These are phyloP conservation scores for Toxicodendron radicans DNA, from an alignment of 345 rosid genomes.

Conservation along the genomic window DNA sequence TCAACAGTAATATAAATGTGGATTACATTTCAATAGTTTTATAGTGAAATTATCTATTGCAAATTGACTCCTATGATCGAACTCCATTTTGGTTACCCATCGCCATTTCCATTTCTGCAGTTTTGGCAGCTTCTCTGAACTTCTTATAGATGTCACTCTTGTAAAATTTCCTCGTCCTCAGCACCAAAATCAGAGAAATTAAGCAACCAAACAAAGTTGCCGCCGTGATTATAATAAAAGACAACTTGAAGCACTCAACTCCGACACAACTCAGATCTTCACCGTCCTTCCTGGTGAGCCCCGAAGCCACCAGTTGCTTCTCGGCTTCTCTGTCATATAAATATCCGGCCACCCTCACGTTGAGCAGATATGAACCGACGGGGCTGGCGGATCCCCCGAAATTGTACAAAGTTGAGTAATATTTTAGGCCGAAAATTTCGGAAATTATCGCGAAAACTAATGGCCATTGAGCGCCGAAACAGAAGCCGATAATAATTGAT, in stretches of 20 bases:
- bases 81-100: conserved; percentile 1
- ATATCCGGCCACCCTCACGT: conserved; percentile 51
- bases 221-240: conserved; percentile 53
- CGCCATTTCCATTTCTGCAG: conserved; percentile 42
- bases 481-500: conserved; percentile 54
- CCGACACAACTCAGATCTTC: conserved; percentile 49
- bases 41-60: not conserved
- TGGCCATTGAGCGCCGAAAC: conserved; percentile 63
- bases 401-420: conserved; percentile 61
- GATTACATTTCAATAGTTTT: not conserved
- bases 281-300: conserved; percentile 24
- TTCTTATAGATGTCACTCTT: conserved; percentile 63
- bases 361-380: conserved; percentile 55
- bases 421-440: conserved; percentile 62
- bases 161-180: conserved; percentile 61
- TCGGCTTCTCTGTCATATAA: conserved; percentile 56
- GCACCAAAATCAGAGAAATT: conserved; percentile 51
- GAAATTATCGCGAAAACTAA: conserved; percentile 63
- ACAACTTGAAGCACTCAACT: conserved; percentile 47
- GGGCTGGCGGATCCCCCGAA: conserved; percentile 67
- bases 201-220: conserved; percentile 51
- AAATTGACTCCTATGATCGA: not conserved
- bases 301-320: conserved; percentile 43
- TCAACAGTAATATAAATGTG: not conserved
- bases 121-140: conserved; percentile 45